Conservation (phyloP, 1,284 basidiomycete genomes). For the Trichosporon coremiiforme region DNA sequence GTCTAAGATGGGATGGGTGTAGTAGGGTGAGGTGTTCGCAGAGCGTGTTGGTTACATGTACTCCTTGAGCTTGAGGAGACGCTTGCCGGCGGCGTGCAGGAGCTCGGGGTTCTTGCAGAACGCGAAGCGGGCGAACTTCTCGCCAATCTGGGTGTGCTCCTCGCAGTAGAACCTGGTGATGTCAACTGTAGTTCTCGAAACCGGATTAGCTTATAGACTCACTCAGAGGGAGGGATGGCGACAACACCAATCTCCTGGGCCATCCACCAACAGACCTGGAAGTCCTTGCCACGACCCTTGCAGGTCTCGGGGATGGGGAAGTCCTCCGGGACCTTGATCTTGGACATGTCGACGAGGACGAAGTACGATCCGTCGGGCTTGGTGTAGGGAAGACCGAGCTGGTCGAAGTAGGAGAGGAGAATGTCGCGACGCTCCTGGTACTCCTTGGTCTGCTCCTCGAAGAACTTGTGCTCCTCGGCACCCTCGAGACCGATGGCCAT, state of each 20-base stretch:
- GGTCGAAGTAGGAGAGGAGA: slow-evolving; percentile 76
- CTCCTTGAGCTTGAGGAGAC: slow-evolving; percentile 71
- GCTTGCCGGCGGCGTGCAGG: slow-evolving; percentile 72
- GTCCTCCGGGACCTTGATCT: slow-evolving; percentile 75
- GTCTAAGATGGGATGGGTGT: slow-evolving; percentile 1
- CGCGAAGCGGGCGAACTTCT: slow-evolving; percentile 81
- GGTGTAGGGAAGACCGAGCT: slow-evolving; percentile 82
- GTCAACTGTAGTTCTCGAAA: background rate
- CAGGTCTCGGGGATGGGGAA: slow-evolving; percentile 79
- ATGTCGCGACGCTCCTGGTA: slow-evolving; percentile 79
- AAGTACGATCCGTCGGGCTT: slow-evolving; percentile 88
- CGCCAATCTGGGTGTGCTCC: slow-evolving; percentile 79
- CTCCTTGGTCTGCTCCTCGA: slow-evolving; percentile 73
- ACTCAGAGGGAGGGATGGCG: slow-evolving; percentile 87
- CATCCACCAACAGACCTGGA: slow-evolving; percentile 89
- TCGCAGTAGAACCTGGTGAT: slow-evolving; percentile 77
- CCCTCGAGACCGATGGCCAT: slow-evolving; percentile 81
- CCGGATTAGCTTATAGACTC: background rate
- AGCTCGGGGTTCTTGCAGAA: slow-evolving; percentile 92
- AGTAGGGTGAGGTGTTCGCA: background rate
- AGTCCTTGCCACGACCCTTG: slow-evolving; percentile 80
- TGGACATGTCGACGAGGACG: slow-evolving; percentile 81
- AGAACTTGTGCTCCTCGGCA: slow-evolving; percentile 73
- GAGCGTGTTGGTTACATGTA: slow-evolving; percentile 56
- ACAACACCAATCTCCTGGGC: slow-evolving; percentile 85